These are phyloP conservation scores for Acanthamoeba castellanii DNA, from an alignment of 208 protist genomes.

Conservation along the genomic window DNA sequence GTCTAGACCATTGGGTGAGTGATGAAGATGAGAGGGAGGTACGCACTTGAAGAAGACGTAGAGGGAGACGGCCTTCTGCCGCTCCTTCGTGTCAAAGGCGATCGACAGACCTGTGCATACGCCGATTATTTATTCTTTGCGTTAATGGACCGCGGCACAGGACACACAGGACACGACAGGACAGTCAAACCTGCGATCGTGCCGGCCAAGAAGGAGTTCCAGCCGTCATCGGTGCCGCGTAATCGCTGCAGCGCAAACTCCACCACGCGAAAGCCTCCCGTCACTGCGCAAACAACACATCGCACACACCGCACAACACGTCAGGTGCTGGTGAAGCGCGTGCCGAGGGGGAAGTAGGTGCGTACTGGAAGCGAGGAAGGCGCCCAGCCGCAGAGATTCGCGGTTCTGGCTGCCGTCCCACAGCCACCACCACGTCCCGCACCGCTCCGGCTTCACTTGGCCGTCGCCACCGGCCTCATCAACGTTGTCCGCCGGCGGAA, in stretches of 20 bases:
- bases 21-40: not conserved
- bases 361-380: constrained; percentile 35
- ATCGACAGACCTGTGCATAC: not conserved
- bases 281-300: not conserved
- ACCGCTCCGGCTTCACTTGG: not conserved
- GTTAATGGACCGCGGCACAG: not conserved
- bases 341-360: not conserved
- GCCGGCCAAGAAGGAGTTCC: constrained; percentile 14
- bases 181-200: not conserved
- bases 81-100: not conserved
- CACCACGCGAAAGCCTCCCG: not conserved
- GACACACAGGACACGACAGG: not conserved
- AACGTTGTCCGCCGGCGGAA: not conserved
- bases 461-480: not conserved
- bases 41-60: constrained; percentile 53
- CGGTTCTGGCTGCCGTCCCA: not conserved
- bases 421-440: not conserved
- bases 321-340: not conserved
- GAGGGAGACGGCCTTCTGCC: not conserved
- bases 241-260: constrained; percentile 21
- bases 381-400: constrained; percentile 9
- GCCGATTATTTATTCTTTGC: not conserved
- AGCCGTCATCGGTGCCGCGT: constrained; percentile 10
- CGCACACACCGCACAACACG: not conserved
- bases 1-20: not conserved